Evolutionary conservation across 176 grass and related monocot species (phyloP), one percentile per base, ranked within the genome.

Genomic region (Hsuehochloa calcarea): DNA sequence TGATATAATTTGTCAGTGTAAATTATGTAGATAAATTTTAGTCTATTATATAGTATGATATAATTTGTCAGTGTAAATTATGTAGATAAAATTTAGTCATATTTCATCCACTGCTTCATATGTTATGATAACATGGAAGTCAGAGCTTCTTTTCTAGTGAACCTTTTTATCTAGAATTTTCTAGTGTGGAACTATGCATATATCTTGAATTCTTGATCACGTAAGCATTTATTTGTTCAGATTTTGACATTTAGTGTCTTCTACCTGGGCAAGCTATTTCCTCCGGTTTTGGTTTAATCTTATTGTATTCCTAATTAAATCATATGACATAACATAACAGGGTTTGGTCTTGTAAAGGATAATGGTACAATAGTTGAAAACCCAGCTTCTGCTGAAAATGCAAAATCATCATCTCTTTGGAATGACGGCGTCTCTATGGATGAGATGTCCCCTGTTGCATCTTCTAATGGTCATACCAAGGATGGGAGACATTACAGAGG

Each of bases 331-430:
- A 74, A 14, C 39, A 62, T 82, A 74, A 35, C 93, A 99, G 96
- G 96, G 61, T 99, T 99, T 86, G 81, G 85, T 73, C 63, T 99
- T 80, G 88, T 91, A 50, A 96, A 96, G 86, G 89, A 91, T 72
- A 91, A 93, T 45, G 88, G 82, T 17, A 73, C 84, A 47, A 92
- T 90, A 82, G 84, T 92, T 66, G 93, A 94, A 72, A 88, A 96
- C 50, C 50, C 80, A 73, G 79, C 86, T 87, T 74, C 85, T 65
- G 55, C 82, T 87, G 89, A 89, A 81, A 88, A 85, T 71, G 74
- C 66, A 59, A 90, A 92, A 62, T 37, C 78, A 27, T 82, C 93
- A 22, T 90, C 93, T 85, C 78, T 92, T 49, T 98, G 93, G 96
- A 89, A 93, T 74, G 96, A 93, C 74, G 90, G 90, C 19, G 63